Percentiles rank a stretch among this genome's conserved stretches.
Conservation (phyloP, 176 grass and related monocot species). For the Cocos nucifera region DNA sequence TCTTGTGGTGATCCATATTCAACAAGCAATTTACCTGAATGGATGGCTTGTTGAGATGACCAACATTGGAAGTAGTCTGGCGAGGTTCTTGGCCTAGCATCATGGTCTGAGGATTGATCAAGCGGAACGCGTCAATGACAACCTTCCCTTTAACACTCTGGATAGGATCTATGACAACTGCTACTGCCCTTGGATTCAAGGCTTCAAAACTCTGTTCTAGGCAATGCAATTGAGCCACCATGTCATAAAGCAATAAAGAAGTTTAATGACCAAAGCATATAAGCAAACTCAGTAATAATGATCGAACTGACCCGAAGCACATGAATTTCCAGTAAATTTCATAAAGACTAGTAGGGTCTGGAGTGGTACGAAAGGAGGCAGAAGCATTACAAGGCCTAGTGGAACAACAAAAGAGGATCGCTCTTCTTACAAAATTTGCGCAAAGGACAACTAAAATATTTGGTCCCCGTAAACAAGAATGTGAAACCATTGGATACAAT, state of each 20-base stretch:
- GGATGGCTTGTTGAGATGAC: slow-evolving; percentile 96
- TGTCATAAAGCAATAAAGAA: neutral
- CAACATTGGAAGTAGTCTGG: slow-evolving; percentile 95
- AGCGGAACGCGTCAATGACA: slow-evolving; percentile 94
- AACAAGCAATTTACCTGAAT: slow-evolving; percentile 55
- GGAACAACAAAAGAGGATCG: too few species aligned
- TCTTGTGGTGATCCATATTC: neutral
- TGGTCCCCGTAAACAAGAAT: too few species aligned
- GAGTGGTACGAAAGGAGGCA: too few species aligned
- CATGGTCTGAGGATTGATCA: slow-evolving; percentile 99
- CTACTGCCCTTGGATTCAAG: slow-evolving; percentile 89
- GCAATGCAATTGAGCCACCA: neutral
- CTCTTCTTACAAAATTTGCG: too few species aligned
- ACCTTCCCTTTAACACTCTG: slow-evolving; percentile 99
- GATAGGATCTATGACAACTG: slow-evolving; percentile 94
- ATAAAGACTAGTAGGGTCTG: too few species aligned
- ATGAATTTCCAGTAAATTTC: too few species aligned
- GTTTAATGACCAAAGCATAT: too few species aligned
- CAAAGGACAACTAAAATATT: too few species aligned
- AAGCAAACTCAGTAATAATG: too few species aligned
- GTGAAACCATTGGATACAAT: too few species aligned
- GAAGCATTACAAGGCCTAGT: too few species aligned
- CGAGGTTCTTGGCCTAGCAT: slow-evolving; percentile 98
- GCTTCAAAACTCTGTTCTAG: slow-evolving; percentile 90
- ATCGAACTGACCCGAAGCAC: too few species aligned